A percentile compares a stretch with the other conserved stretches of the same genome.
These are phyloP conservation scores for Citrullus mucosospermus DNA, from an alignment of 306 rosid genomes.

Conservation along the genomic window DNA sequence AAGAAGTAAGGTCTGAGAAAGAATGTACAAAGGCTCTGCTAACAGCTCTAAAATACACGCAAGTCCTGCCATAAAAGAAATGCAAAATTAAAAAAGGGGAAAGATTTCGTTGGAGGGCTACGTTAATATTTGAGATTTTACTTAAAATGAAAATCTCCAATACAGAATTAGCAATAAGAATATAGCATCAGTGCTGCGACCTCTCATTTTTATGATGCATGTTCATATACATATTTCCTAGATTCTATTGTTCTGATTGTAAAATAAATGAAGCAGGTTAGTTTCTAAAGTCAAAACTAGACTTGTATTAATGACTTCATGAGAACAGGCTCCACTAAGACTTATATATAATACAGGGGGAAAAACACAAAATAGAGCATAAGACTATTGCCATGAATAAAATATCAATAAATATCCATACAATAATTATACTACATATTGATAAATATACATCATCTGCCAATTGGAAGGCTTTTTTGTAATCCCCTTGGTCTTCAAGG, in stretches of 20 bases:
- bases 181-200: neutral
- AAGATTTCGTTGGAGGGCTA: neutral
- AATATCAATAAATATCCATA: neutral
- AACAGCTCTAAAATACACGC: conserved; percentile 89
- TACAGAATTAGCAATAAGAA: neutral
- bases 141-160: neutral
- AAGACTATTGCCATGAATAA: neutral
- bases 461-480: too few species aligned
- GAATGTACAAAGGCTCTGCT: conserved; percentile 87
- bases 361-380: neutral
- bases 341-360: neutral
- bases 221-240: neutral
- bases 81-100: neutral
- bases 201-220: neutral
- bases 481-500: too few species aligned
- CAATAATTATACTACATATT: neutral
- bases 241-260: neutral
- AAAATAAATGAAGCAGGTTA: neutral
- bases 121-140: neutral
- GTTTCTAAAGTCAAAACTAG: neutral
- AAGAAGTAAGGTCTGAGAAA: conserved; percentile 77
- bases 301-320: neutral
- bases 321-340: neutral
- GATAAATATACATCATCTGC: too few species aligned
- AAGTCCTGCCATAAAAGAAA: conserved; percentile 43